These are phyloP conservation scores for Priceomyces castillae DNA, from an alignment of 805 yeast genomes.

Conservation along the genomic window DNA sequence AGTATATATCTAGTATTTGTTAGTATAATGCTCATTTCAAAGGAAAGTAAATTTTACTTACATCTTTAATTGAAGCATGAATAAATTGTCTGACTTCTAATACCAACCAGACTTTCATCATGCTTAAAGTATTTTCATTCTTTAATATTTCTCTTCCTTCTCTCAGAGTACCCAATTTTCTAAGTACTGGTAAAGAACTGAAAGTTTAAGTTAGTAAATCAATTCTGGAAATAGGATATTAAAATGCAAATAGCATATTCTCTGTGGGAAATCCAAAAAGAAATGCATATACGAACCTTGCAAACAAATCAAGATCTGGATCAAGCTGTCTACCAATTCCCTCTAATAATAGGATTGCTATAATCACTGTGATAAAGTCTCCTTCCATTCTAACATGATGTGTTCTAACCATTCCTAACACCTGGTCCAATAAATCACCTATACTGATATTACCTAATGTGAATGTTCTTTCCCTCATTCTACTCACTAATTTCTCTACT, in stretches of 20 bases:
- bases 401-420: constrained; percentile 83
- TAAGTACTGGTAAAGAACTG: constrained; percentile 79
- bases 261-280: constrained; percentile 42
- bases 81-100: constrained; percentile 86
- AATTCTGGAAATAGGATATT: not conserved
- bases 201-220: constrained; percentile 19
- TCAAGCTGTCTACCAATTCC: constrained; percentile 95
- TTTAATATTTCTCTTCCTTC: constrained; percentile 60
- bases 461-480: constrained; percentile 83
- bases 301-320: constrained; percentile 90
- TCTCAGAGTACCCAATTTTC: constrained; percentile 70
- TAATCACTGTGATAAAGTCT: constrained; percentile 92
- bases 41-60: constrained; percentile 30
- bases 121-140: constrained; percentile 62
- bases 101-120: constrained; percentile 90
- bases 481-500: constrained; percentile 77
- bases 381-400: constrained; percentile 99
- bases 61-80: constrained; percentile 77
- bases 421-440: constrained; percentile 85
- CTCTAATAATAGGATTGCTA: constrained; percentile 85
- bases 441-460: constrained; percentile 89
- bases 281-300: constrained; percentile 76
- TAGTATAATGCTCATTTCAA: constrained; percentile 10
- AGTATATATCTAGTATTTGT: constrained; percentile 36
- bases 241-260: constrained; percentile 11